Conservation (phyloP, 139 green algal species). For the Bryopsis sp. region DNA sequence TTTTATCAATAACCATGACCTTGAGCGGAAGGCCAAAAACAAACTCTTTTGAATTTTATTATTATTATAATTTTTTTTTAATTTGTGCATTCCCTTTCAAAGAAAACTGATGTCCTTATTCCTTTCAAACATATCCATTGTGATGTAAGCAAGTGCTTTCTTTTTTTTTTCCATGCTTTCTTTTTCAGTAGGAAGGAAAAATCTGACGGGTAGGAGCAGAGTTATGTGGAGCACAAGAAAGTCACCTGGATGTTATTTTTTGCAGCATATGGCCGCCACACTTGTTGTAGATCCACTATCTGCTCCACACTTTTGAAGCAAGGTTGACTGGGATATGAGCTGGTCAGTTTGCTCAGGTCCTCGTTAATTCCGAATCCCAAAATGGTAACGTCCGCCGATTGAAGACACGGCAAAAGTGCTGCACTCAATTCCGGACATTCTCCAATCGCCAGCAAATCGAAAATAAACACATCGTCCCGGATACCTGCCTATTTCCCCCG, state of each 20-base stretch:
- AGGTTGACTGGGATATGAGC: slow-evolving; percentile 32
- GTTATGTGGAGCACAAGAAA: not conserved
- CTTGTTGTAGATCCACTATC: slow-evolving; percentile 35
- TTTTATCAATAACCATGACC: not conserved
- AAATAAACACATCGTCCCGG: too few relatives aligned
- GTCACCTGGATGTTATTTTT: not conserved
- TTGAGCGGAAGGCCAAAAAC: not conserved
- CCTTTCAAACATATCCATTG: not conserved
- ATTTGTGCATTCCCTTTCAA: not conserved
- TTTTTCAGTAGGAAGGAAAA: not conserved
- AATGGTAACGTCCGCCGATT: too few relatives aligned
- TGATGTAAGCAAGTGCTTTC: not conserved
- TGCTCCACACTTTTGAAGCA: slow-evolving; percentile 26
- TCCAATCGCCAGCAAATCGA: slow-evolving; percentile 48
- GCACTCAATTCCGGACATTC: not conserved
- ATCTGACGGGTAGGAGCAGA: not conserved
- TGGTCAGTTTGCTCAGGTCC: slow-evolving; percentile 42
- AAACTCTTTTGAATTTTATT: too few relatives aligned
- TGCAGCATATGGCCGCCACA: not conserved
- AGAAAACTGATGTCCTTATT: not conserved
- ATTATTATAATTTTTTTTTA: too few relatives aligned
- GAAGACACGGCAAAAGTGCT: not conserved
- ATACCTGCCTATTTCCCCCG: slow-evolving; percentile 16
- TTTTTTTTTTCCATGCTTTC: not conserved
- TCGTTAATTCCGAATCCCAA: slow-evolving; percentile 24